Evolutionary conservation across 257 asterid species (phyloP).

Genomic region (Solanum ossicruentum): DNA sequence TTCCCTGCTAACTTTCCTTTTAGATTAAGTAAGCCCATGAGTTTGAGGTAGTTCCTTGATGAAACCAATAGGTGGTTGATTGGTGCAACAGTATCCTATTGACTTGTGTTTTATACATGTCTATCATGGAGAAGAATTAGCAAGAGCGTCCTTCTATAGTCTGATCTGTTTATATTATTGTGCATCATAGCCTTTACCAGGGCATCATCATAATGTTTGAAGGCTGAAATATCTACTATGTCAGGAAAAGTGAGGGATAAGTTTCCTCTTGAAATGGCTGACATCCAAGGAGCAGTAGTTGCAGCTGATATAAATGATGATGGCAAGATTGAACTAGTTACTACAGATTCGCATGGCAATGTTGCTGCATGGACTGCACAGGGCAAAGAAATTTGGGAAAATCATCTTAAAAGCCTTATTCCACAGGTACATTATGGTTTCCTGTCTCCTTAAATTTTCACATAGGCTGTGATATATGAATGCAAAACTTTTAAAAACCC

Average conservation of each 20-base stretch:
- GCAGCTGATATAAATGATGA: conserved; percentile 99
- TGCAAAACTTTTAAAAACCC: background rate
- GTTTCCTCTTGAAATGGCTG: conserved; percentile 99
- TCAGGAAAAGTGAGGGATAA: conserved; percentile 85
- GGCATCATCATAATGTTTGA: background rate
- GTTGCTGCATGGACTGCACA: conserved; percentile 99
- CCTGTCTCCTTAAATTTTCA: background rate
- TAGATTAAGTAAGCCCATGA: background rate
- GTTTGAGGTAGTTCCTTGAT: background rate
- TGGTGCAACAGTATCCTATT: background rate
- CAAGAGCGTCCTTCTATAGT: background rate
- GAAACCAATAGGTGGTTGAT: background rate
- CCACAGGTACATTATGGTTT: conserved; percentile 30
- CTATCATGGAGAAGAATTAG: background rate
- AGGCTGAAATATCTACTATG: background rate
- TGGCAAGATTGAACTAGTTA: conserved; percentile 88
- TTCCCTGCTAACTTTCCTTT: background rate
- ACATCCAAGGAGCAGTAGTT: conserved; percentile 91
- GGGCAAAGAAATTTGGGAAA: conserved; percentile 96
- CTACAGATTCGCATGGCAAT: conserved; percentile 93
- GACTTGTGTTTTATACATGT: background rate
- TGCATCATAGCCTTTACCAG: background rate
- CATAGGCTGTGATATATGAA: background rate
- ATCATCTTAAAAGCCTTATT: conserved; percentile 79
- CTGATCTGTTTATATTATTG: background rate